A percentile compares a stretch with the other conserved stretches of the same genome.
phyloP scores from a whole-genome alignment of 2,329 filamentous ascomycete genomes.

The Fonsecaea multimorphosa region DNA sequence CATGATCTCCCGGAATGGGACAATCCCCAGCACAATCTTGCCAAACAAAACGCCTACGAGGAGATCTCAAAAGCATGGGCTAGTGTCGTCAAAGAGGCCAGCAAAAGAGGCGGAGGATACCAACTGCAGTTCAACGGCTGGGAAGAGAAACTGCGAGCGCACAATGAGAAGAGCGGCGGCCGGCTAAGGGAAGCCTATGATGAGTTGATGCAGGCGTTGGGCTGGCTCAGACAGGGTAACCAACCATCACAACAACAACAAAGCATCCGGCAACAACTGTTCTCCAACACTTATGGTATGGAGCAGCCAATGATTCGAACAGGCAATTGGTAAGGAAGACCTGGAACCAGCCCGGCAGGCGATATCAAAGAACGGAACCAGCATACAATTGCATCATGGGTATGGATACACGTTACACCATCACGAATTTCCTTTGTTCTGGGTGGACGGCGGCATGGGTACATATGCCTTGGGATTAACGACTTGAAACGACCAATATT shows the following conservation, averaged over 20 bases:
- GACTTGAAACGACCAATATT: conserved; percentile 24
- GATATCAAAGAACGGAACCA: not conserved
- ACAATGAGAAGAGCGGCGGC: conserved; percentile 85
- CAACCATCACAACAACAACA: conserved; percentile 30
- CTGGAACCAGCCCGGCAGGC: not conserved
- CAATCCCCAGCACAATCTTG: conserved; percentile 82
- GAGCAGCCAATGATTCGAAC: conserved; percentile 43
- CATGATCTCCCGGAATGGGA: conserved; percentile 92
- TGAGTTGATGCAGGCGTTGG: conserved; percentile 74
- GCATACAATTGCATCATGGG: conserved; percentile 20
- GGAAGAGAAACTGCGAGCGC: conserved; percentile 85
- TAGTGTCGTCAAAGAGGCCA: conserved; percentile 85
- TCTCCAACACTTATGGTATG: conserved; percentile 63
- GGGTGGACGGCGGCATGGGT: conserved; percentile 13
- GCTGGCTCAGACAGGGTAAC: conserved; percentile 71
- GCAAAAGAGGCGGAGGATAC: conserved; percentile 89
- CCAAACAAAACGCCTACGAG: conserved; percentile 95
- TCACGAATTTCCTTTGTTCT: conserved; percentile 35
- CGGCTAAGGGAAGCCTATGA: conserved; percentile 80
- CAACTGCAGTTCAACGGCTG: conserved; percentile 87
- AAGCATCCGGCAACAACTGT: conserved; percentile 62
- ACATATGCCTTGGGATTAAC: conserved; percentile 22
- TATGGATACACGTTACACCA: conserved; percentile 16
- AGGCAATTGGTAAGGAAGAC: conserved; percentile 31
- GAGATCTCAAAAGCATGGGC: conserved; percentile 95